These are phyloP conservation scores for Hypoxylon rickii DNA, from an alignment of 495 filamentous ascomycete species.

Conservation along the genomic window DNA sequence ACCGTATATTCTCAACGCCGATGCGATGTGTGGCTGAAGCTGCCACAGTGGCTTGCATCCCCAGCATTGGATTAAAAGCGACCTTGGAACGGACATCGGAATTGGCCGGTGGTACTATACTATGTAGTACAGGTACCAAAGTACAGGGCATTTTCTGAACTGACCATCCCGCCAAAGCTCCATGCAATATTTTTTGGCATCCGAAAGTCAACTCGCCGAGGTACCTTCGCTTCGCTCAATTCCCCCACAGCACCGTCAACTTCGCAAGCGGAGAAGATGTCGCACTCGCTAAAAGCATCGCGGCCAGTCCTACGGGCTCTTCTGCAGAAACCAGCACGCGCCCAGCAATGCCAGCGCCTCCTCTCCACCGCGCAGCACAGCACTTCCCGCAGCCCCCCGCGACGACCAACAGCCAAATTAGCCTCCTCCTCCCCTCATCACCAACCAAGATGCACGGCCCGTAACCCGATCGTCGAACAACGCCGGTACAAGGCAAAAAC, in stretches of 20 bases:
- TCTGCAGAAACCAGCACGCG: conserved; percentile 15
- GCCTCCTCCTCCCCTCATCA: background rate
- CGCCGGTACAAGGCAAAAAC: conserved; percentile 52
- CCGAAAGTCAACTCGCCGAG: background rate
- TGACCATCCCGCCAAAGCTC: conserved; percentile 20
- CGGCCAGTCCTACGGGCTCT: conserved; percentile 27
- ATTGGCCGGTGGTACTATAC: background rate
- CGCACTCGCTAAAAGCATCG: conserved; percentile 23
- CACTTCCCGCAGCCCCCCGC: conserved; percentile 1
- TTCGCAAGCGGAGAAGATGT: conserved; percentile 18
- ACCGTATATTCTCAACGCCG: no score
- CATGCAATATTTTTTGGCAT: conserved; percentile 15
- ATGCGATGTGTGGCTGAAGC: conserved; percentile 26
- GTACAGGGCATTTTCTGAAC: background rate
- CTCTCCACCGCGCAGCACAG: conserved; percentile 33
- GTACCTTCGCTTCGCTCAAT: no score
- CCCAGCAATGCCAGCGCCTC: conserved; percentile 28
- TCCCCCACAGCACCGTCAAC: background rate
- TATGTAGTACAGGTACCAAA: background rate
- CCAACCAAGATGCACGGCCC: conserved; percentile 2
- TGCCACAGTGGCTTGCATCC: conserved; percentile 21
- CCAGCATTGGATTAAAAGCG: no score
- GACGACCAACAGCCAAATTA: conserved; percentile 15
- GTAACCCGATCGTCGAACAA: conserved; percentile 20
- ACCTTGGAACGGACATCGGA: no score